These are phyloP conservation scores for Chalciporus sphaerocephalus DNA, from an alignment of 768 basidiomycete species.

Conservation along the genomic window DNA sequence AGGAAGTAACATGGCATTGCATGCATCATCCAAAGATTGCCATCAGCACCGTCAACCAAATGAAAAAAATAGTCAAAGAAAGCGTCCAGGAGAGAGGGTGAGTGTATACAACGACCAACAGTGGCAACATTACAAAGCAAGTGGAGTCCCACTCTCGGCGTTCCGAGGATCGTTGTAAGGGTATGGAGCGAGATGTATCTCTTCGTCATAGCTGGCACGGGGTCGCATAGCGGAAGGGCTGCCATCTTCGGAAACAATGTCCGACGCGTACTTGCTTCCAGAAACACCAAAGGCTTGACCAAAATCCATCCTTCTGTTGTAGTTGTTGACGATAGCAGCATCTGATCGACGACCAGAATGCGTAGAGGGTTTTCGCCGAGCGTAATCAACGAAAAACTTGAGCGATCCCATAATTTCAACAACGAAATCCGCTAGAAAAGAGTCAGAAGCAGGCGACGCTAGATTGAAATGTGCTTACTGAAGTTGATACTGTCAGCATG, in stretches of 20 bases:
- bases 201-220: conserved; percentile 38
- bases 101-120: neutral
- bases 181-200: conserved; percentile 39
- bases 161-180: conserved; percentile 13
- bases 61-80: neutral
- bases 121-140: neutral
- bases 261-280: conserved; percentile 15
- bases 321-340: conserved; percentile 17
- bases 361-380: conserved; percentile 30
- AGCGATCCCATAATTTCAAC: conserved; percentile 62
- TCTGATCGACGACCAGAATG: conserved; percentile 17
- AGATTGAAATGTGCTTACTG: conserved; percentile 29
- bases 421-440: conserved; percentile 53
- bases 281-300: conserved; percentile 39
- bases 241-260: conserved; percentile 2
- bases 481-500: conserved; percentile 39
- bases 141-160: conserved; percentile 6
- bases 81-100: neutral
- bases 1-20: neutral
- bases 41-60: neutral
- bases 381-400: conserved; percentile 51
- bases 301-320: conserved; percentile 32
- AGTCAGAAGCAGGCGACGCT: conserved; percentile 5
- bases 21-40: no score
- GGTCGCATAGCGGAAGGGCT: conserved; percentile 12